These are phyloP conservation scores for Penicillium salamii DNA, from an alignment of 495 filamentous ascomycete genomes.

Conservation along the genomic window DNA sequence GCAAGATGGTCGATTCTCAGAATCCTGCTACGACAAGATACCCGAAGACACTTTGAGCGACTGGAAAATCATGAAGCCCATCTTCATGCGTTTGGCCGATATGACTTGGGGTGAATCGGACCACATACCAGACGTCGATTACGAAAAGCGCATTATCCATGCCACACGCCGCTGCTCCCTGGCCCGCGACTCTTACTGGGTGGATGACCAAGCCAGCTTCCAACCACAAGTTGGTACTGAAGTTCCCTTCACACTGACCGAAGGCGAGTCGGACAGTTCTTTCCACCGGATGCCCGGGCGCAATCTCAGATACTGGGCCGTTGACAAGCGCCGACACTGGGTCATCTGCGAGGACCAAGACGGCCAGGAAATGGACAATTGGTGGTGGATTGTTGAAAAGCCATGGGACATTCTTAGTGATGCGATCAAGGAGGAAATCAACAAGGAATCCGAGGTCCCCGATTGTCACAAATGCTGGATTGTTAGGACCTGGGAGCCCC, in stretches of 20 bases:
- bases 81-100: slow-evolving; percentile 8
- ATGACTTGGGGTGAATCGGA: slow-evolving; percentile 10
- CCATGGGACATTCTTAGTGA: slow-evolving; percentile 9
- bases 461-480: slow-evolving; percentile 13
- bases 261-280: background rate
- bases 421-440: background rate
- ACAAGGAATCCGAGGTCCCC: background rate
- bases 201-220: slow-evolving; percentile 1
- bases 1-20: background rate
- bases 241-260: background rate
- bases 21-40: slow-evolving; percentile 1
- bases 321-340: slow-evolving; percentile 11
- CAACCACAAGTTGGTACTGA: slow-evolving; percentile 6
- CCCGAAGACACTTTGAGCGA: background rate
- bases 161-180: slow-evolving; percentile 4
- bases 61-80: slow-evolving; percentile 5
- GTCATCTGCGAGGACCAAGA: background rate
- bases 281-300: slow-evolving; percentile 1
- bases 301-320: slow-evolving; percentile 7
- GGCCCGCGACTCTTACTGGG: background rate
- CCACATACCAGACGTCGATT: slow-evolving; percentile 3
- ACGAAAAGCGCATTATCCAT: background rate
- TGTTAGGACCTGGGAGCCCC: slow-evolving; percentile 1
- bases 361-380: background rate
- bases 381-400: slow-evolving; percentile 14